phyloP scores from a whole-genome alignment of 352 stramenopile species.

The Globisporangium middletonii region DNA sequence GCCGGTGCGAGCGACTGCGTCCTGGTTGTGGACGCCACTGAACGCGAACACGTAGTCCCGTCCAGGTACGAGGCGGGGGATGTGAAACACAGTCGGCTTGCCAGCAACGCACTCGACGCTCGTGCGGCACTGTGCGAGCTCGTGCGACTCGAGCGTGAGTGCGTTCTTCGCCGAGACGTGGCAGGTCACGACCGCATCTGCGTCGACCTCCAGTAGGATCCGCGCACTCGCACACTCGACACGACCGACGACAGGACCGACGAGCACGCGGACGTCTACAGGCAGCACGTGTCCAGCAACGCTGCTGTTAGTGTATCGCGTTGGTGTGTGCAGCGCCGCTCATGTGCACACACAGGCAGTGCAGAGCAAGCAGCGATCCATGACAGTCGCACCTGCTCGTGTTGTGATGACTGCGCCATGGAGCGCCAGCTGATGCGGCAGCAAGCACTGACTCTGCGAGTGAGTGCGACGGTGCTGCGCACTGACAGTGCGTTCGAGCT shows the following conservation, averaged over 20 bases:
- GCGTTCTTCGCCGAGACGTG: conserved; percentile 42
- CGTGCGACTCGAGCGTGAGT: conserved; percentile 28
- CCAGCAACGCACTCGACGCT: conserved; percentile 18
- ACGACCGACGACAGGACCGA: conserved; percentile 65
- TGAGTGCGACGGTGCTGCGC: conserved; percentile 12
- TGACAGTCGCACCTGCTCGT: background rate
- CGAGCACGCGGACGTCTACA: conserved; percentile 41
- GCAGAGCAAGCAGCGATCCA: background rate
- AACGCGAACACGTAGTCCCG: conserved; percentile 55
- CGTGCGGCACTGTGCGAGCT: conserved; percentile 29
- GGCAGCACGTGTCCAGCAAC: background rate
- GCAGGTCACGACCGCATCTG: conserved; percentile 29
- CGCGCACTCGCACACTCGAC: conserved; percentile 42
- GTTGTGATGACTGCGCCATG: conserved; percentile 16
- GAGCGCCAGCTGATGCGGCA: conserved; percentile 28
- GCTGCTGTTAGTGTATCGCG: background rate
- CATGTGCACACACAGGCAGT: background rate
- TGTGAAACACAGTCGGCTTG: conserved; percentile 30
- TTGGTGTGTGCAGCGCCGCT: background rate
- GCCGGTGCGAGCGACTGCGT: conserved; percentile 24
- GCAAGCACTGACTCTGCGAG: conserved; percentile 13
- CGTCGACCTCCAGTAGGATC: conserved; percentile 63
- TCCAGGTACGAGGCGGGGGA: conserved; percentile 42
- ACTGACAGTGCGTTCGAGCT: conserved; percentile 35
- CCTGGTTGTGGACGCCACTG: conserved; percentile 37